phyloP scores from a whole-genome alignment of 75 land plant genomes.

The Pinus albicaulis region DNA sequence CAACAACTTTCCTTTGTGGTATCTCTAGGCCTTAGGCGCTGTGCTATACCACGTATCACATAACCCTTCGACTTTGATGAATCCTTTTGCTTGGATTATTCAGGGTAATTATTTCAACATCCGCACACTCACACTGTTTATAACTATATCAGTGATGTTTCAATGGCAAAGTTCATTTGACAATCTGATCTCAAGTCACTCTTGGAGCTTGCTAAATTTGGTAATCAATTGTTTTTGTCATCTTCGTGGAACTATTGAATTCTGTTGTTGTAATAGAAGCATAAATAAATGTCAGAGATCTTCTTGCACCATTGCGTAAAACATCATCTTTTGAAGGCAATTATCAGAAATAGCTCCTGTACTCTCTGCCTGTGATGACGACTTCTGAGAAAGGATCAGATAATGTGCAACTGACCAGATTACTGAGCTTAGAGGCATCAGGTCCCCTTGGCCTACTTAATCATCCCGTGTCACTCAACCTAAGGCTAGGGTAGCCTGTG shows the following conservation, averaged over 20 bases:
- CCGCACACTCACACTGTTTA: no score
- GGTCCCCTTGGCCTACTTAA: no score
- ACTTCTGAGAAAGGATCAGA: constrained; percentile 56
- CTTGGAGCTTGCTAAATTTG: no score
- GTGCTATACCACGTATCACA: not conserved
- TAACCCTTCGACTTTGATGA: not conserved
- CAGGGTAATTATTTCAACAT: no score
- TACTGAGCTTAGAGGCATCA: no score
- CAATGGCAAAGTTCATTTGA: not conserved
- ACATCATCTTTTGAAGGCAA: not conserved
- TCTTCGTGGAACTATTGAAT: not conserved
- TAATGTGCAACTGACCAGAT: constrained; percentile 85
- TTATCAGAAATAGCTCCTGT: not conserved
- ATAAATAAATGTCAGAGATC: not conserved
- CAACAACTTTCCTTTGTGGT: not conserved
- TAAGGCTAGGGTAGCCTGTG: no score
- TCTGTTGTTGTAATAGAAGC: no score
- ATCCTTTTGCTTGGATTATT: no score
- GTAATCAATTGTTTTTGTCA: not conserved
- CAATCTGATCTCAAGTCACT: not conserved
- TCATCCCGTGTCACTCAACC: no score
- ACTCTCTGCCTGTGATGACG: not conserved
- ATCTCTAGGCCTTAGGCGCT: not conserved
- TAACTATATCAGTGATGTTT: no score
- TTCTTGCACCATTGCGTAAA: not conserved